These are phyloP conservation scores for Leccinum subgranulosum DNA, from an alignment of 768 basidiomycete species.

Conservation along the genomic window DNA sequence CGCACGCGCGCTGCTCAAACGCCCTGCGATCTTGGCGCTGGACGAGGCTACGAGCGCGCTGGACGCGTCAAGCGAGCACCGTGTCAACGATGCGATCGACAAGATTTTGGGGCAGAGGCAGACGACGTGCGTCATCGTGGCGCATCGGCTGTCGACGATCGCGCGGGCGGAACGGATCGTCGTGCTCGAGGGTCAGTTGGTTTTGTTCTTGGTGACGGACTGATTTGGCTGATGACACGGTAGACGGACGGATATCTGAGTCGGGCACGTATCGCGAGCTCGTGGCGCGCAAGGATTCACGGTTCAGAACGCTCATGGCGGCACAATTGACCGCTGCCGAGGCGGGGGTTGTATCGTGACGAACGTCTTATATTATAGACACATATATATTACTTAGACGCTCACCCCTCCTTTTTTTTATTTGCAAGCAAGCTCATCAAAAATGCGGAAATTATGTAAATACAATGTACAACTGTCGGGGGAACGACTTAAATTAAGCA, in stretches of 20 bases:
- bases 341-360: constrained; percentile 11
- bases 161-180: constrained; percentile 87
- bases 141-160: constrained; percentile 87
- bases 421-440: neutral
- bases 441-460: neutral
- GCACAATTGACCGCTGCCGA: constrained; percentile 68
- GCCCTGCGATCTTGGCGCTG: constrained; percentile 81
- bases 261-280: constrained; percentile 78
- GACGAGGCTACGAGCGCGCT: constrained; percentile 90
- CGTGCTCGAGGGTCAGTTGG: constrained; percentile 72
- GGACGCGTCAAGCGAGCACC: constrained; percentile 85
- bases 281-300: constrained; percentile 66
- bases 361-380: neutral
- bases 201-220: neutral
- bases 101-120: constrained; percentile 75
- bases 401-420: neutral
- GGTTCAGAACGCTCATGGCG: constrained; percentile 87
- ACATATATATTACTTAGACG: constrained; percentile 1
- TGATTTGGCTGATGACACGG: neutral
- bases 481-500: neutral
- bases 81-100: constrained; percentile 85
- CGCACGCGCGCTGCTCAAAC: constrained; percentile 83
- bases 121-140: constrained; percentile 87
- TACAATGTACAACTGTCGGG: too few species aligned
- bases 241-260: constrained; percentile 78